Evolutionary conservation across 768 basidiomycete genomes (phyloP), one percentile per base, ranked within the genome.

Genomic region (Psilocybe cyanescens): DNA sequence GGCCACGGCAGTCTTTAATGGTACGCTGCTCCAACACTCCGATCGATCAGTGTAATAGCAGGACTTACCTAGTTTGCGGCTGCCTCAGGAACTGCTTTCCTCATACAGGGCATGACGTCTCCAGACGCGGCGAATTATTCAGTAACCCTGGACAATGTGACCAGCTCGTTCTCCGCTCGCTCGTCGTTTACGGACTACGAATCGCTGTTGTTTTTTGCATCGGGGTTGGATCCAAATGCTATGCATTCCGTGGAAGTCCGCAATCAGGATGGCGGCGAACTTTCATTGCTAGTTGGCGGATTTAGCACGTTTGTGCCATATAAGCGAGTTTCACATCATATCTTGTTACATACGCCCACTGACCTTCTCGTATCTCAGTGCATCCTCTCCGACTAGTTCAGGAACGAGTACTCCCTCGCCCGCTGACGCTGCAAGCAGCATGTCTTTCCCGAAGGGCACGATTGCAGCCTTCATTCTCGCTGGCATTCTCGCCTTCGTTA

Each of bases 381-480:
- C 61, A 11, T 30, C 49, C 16, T 30, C 64, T 35, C 55, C 56
- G 55, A 41, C 41, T 45, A 67, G 67, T 51, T 53, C 51, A 35
- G 12, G 12, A 8, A 33, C 33, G 8, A 49, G 4, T 28, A 59
- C 57, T 46, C 51, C 68, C 2, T 48, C 71, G n/a, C 69, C 70
- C 37, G 60, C 63, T 57, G 59, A 66, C 8, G 55, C 72, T 45
- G 61, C 68, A n/a, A 16, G 55, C 54, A 55, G 53, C 35, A 60
- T 58, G 52, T 73, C 79, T 1, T 73, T 79, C 17, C 61, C 83
- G 1, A 75, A 75, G 61, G 88, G 90, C 46, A 86, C 89, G 1
- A 85, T 90, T 57, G 89, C 89, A 17, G 90, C 89, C 0, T 76
- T 90, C 31, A 81, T 80, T 8, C 77, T 92, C 2, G 88, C 84